A percentile compares a stretch with the other conserved stretches of the same genome.
phyloP scores from a whole-genome alignment of 208 protist genomes.

The Acanthamoeba polyphaga region DNA sequence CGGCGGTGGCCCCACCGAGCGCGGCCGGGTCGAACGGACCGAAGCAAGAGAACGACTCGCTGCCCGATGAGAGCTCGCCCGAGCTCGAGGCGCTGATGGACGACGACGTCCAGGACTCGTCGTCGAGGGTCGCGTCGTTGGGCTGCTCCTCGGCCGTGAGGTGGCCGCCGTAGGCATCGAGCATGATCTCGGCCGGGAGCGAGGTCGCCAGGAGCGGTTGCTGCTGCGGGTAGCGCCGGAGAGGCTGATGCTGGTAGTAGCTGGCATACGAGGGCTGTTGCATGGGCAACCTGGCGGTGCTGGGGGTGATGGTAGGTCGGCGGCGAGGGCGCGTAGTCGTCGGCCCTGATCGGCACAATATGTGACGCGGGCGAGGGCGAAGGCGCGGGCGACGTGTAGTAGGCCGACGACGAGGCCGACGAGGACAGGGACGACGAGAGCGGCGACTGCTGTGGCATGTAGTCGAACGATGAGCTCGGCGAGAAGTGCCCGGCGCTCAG shows the following conservation, averaged over 20 bases:
- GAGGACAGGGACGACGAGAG: neutral
- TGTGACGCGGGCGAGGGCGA: conserved; percentile 7
- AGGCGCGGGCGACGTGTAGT: neutral
- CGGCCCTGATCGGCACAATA: neutral
- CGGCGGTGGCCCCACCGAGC: neutral
- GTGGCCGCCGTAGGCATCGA: neutral
- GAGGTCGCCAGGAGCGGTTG: neutral
- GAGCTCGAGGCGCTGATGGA: neutral
- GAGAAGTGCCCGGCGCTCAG: neutral
- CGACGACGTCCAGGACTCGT: neutral
- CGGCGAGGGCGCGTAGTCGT: neutral
- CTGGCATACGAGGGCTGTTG: neutral
- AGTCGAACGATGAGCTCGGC: neutral
- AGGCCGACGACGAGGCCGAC: neutral
- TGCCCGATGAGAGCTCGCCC: neutral
- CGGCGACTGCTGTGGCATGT: neutral
- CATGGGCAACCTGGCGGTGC: neutral
- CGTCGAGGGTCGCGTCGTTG: neutral
- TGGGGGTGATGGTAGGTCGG: neutral
- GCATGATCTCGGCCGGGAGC: neutral
- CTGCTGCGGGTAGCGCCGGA: neutral
- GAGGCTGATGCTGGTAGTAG: neutral
- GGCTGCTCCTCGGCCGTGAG: conserved; percentile 3
- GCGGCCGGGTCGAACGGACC: conserved; percentile 37
- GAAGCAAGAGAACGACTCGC: conserved; percentile 47